phyloP scores from a whole-genome alignment of 2,329 filamentous ascomycete genomes.

The Pseudogymnoascus sp. region DNA sequence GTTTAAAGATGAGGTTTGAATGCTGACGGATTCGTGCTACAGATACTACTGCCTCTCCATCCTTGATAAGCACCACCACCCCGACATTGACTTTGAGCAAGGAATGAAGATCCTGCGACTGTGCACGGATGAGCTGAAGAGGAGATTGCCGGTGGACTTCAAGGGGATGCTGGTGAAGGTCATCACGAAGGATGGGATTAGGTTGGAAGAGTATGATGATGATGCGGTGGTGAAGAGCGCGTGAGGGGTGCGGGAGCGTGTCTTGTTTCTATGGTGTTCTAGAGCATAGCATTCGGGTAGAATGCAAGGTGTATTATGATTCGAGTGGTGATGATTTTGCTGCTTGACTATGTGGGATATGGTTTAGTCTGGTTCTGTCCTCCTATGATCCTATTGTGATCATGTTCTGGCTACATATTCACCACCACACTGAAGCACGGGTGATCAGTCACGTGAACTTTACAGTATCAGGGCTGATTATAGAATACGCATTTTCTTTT shows the following conservation, averaged over 20 bases:
- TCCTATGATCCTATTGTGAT: neutral
- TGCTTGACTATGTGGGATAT: neutral
- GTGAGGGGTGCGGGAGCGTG: neutral
- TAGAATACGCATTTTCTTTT: neutral
- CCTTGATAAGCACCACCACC: constrained; percentile 96
- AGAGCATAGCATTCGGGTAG: constrained; percentile 24
- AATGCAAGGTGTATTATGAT: constrained; percentile 8
- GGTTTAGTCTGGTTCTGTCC: neutral
- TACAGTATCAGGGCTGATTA: neutral
- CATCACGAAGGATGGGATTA: constrained; percentile 86
- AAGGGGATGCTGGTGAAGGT: constrained; percentile 95
- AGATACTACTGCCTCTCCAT: constrained; percentile 97
- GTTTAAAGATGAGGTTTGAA: too few species aligned
- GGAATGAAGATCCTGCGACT: constrained; percentile 87
- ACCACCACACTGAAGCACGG: too few species aligned
- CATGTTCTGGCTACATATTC: neutral
- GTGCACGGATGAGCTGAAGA: constrained; percentile 96
- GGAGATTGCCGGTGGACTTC: constrained; percentile 95
- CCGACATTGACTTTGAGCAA: constrained; percentile 80
- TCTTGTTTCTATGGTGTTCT: constrained; percentile 19
- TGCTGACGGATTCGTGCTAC: constrained; percentile 10
- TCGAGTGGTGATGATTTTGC: neutral
- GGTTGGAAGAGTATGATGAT: constrained; percentile 78
- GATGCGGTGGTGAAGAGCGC: constrained; percentile 25
- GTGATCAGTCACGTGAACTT: neutral